Evolutionary conservation across 1,139 yeast species (phyloP).

Genomic region (Fermentozyma sake): DNA sequence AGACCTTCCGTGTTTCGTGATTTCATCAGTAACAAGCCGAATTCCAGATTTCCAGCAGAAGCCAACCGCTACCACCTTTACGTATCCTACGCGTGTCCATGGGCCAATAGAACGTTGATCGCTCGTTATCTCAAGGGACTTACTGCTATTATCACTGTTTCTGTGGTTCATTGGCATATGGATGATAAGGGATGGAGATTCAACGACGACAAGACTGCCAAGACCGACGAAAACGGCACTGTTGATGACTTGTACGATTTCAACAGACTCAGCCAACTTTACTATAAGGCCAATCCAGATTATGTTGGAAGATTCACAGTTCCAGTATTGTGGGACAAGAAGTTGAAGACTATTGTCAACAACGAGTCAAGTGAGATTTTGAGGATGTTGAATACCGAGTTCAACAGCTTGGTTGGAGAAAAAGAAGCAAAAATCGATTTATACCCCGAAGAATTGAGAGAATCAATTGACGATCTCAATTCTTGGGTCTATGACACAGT

Average conservation of each 20-base stretch:
- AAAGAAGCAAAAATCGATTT: conserved; percentile 51
- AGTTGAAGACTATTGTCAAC: conserved; percentile 75
- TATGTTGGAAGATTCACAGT: conserved; percentile 85
- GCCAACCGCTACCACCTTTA: conserved; percentile 80
- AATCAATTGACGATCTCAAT: conserved; percentile 70
- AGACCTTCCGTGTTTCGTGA: conserved; percentile 47
- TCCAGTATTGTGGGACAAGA: conserved; percentile 89
- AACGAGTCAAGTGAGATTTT: conserved; percentile 89
- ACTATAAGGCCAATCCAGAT: conserved; percentile 69
- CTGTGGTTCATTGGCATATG: conserved; percentile 88
- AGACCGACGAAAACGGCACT: conserved; percentile 49
- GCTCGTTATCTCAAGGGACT: conserved; percentile 78
- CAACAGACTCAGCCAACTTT: conserved; percentile 62
- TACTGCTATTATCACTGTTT: conserved; percentile 52
- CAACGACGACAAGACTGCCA: conserved; percentile 16
- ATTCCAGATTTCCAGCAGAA: conserved; percentile 68
- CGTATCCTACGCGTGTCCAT: conserved; percentile 88
- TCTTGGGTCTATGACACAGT: conserved; percentile 82
- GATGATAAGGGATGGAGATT: conserved; percentile 88
- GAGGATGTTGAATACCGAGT: conserved; percentile 73
- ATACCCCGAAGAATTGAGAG: conserved; percentile 53
- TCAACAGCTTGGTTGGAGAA: conserved; percentile 37
- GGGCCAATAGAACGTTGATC: conserved; percentile 89
- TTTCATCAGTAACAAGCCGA: conserved; percentile 53
- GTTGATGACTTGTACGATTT: conserved; percentile 61